Evolutionary conservation across 2,329 filamentous ascomycete genomes (phyloP).

Genomic region (Epichloe bromicola): DNA sequence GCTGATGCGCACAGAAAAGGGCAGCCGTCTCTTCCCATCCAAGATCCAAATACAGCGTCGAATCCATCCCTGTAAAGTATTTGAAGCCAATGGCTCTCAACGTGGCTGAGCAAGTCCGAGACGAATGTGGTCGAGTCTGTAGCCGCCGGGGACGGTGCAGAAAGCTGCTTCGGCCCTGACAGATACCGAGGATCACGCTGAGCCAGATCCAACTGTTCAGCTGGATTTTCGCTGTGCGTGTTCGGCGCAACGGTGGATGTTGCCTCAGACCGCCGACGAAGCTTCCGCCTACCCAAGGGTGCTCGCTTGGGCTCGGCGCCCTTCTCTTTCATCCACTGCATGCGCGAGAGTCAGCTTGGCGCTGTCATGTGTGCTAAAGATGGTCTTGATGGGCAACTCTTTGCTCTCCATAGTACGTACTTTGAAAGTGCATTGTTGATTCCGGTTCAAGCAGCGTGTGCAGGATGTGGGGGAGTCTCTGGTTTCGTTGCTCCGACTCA

Average conservation of each 20-base stretch:
- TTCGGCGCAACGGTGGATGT: not conserved
- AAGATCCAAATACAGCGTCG: constrained; percentile 27
- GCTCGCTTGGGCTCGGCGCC: not conserved
- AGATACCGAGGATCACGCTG: not conserved
- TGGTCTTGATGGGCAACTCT: too few relatives aligned
- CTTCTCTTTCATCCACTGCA: constrained; percentile 4
- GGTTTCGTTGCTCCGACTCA: constrained; percentile 27
- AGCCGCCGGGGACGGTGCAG: not conserved
- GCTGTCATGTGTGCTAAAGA: too few relatives aligned
- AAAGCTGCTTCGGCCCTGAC: not conserved
- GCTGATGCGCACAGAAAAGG: constrained; percentile 23
- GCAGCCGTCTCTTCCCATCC: constrained; percentile 28
- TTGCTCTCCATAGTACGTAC: constrained; percentile 5
- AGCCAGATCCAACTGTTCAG: not conserved
- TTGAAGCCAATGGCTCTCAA: constrained; percentile 14
- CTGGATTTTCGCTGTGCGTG: not conserved
- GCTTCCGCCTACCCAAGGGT: constrained; percentile 1
- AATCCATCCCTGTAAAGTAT: constrained; percentile 23
- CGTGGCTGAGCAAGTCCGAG: not conserved
- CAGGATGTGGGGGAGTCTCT: constrained; percentile 55
- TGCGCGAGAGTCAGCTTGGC: too few relatives aligned
- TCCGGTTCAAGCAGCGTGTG: constrained; percentile 37
- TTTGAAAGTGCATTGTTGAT: constrained; percentile 17
- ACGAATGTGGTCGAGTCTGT: constrained; percentile 3
- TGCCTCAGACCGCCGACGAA: not conserved